These are phyloP conservation scores for Monilinia aucupariae DNA, from an alignment of 2,329 filamentous ascomycete species.

Conservation along the genomic window DNA sequence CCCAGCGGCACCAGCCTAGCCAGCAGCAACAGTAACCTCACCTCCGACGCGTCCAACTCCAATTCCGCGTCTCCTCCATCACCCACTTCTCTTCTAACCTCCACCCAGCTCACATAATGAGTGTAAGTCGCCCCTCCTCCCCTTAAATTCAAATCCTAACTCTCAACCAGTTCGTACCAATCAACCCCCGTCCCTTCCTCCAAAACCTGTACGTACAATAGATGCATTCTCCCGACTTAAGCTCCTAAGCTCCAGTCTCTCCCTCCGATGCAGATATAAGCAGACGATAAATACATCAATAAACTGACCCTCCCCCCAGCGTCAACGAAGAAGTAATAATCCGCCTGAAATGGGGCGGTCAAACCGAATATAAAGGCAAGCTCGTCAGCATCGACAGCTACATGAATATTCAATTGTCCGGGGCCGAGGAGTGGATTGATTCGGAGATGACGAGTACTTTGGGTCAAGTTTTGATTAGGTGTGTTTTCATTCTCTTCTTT, in stretches of 20 bases:
- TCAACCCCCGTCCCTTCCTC: conserved; percentile 96
- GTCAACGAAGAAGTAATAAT: conserved; percentile 89
- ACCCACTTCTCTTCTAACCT: not conserved
- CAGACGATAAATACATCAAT: not conserved
- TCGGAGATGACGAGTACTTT: conserved; percentile 78
- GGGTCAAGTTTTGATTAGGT: conserved; percentile 91
- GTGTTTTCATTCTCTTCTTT: conserved; percentile 29
- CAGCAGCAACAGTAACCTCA: conserved; percentile 5
- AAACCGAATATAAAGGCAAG: conserved; percentile 93
- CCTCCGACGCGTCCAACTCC: conserved; percentile 18
- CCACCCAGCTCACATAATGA: conserved; percentile 32
- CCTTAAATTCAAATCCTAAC: conserved; percentile 24
- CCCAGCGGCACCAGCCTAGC: conserved; percentile 21
- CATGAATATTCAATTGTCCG: conserved; percentile 94
- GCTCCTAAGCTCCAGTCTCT: not conserved
- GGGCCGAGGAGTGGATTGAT: conserved; percentile 87
- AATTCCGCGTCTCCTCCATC: conserved; percentile 20
- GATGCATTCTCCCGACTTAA: conserved; percentile 13
- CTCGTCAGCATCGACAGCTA: conserved; percentile 94
- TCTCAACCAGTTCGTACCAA: conserved; percentile 67
- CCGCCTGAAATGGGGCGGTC: conserved; percentile 86
- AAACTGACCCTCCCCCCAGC: conserved; percentile 39
- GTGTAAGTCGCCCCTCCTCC: conserved; percentile 31
- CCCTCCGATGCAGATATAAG: not conserved
- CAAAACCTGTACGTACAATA: conserved; percentile 68